phyloP scores from a whole-genome alignment of 441 rosid species.

The Theobroma grandiflorum region DNA sequence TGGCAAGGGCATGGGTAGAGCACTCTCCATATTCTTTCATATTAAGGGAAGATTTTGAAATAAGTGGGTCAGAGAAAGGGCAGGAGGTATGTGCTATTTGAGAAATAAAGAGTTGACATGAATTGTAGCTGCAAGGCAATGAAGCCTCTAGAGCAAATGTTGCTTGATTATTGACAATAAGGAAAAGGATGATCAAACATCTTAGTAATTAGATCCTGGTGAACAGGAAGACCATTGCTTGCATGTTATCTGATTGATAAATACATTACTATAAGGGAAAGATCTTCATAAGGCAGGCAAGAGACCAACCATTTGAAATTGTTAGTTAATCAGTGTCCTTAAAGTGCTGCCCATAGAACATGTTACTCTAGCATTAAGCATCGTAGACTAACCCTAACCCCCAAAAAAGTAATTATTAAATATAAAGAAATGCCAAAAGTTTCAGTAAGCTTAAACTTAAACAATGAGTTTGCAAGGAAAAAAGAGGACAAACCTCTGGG shows the following conservation, averaged over 20 bases:
- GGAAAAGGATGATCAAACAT: slow-evolving; percentile 13
- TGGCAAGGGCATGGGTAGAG: not conserved
- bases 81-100: not conserved
- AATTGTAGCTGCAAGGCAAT: not conserved
- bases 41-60: not conserved
- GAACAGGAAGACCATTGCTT: not conserved
- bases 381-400: slow-evolving; percentile 4
- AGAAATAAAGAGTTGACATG: not conserved
- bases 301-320: slow-evolving; percentile 12
- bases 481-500: slow-evolving; percentile 81
- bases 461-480: slow-evolving; percentile 16
- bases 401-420: not conserved
- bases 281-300: slow-evolving; percentile 1
- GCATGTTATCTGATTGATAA: not conserved
- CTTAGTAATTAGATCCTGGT: not conserved
- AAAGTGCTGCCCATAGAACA: slow-evolving; percentile 14
- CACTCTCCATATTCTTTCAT: not conserved
- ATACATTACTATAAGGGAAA: not conserved
- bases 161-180: not conserved
- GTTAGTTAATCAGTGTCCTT: slow-evolving; percentile 12
- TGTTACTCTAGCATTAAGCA: slow-evolving; percentile 18
- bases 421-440: slow-evolving; percentile 6
- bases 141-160: not conserved
- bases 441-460: not conserved
- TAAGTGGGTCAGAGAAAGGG: not conserved